phyloP scores from a whole-genome alignment of 2,329 filamentous ascomycete genomes.

The Sporothrix luriei region DNA sequence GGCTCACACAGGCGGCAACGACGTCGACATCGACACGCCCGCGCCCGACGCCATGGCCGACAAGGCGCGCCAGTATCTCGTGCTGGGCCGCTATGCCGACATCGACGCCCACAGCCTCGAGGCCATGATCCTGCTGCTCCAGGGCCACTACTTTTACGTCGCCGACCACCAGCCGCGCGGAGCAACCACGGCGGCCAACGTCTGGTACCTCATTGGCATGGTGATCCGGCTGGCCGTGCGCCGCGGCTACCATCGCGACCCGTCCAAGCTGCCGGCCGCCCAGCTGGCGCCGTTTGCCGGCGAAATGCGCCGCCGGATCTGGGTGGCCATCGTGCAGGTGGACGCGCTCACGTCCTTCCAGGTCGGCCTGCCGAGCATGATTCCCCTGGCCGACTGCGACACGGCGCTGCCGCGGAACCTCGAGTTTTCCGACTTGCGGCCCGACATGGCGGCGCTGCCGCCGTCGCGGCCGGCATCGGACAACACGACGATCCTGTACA shows the following conservation, averaged over 20 bases:
- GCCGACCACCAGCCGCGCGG: constrained; percentile 36
- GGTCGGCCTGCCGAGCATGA: constrained; percentile 53
- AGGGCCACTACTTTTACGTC: constrained; percentile 32
- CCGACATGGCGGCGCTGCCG: constrained; percentile 41
- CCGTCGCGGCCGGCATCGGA: constrained; percentile 36
- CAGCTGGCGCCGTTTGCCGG: constrained; percentile 45
- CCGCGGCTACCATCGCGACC: constrained; percentile 50
- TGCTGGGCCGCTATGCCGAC: constrained; percentile 42
- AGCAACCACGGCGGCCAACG: constrained; percentile 37
- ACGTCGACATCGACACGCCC: neutral
- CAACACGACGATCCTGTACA: constrained; percentile 37
- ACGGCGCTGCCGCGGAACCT: constrained; percentile 47
- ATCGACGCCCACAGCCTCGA: constrained; percentile 46
- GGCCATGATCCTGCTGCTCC: constrained; percentile 44
- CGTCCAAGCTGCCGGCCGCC: constrained; percentile 32
- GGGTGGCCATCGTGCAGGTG: constrained; percentile 47
- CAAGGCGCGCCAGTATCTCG: constrained; percentile 37
- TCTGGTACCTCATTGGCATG: constrained; percentile 49
- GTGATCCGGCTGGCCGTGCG: constrained; percentile 46
- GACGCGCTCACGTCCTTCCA: constrained; percentile 53
- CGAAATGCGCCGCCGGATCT: constrained; percentile 49
- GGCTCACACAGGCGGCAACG: neutral
- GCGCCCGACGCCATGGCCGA: neutral
- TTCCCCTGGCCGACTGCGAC: constrained; percentile 40
- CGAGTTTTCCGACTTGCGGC: constrained; percentile 46